phyloP scores from a whole-genome alignment of 306 rosid genomes.

The Lupinus albus region DNA sequence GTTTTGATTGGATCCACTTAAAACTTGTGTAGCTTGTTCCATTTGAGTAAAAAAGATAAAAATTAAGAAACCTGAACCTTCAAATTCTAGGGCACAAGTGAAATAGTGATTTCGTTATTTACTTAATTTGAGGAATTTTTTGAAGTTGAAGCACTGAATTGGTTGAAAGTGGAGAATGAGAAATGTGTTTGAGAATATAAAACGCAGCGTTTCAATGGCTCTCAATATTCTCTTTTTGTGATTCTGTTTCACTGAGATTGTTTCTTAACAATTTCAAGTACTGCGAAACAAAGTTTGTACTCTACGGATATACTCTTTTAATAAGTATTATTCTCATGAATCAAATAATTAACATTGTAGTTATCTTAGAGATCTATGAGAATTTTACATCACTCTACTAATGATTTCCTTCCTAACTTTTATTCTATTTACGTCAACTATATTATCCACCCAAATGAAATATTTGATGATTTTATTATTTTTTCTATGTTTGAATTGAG shows the following conservation, averaged over 20 bases:
- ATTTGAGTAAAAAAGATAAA: conserved; percentile 32
- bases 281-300: conserved; percentile 61
- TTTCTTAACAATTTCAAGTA: conserved; percentile 67
- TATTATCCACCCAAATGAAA: no score
- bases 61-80: background rate
- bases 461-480: no score
- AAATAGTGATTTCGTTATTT: background rate
- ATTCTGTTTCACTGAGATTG: conserved; percentile 45
- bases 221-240: conserved; percentile 42
- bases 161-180: conserved; percentile 5
- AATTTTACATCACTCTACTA: no score
- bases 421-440: no score
- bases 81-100: background rate
- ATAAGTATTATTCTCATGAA: no score
- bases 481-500: no score
- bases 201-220: conserved; percentile 61
- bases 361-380: no score
- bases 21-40: conserved; percentile 47
- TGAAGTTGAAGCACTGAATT: background rate
- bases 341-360: no score
- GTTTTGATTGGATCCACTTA: conserved; percentile 57
- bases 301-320: background rate
- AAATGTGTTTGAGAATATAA: background rate
- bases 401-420: no score
- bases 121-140: conserved; percentile 23